Percentiles rank a stretch among this genome's conserved stretches.
These are phyloP conservation scores for Musa beccarii DNA, from an alignment of 176 grass and related monocot species.

Conservation along the genomic window DNA sequence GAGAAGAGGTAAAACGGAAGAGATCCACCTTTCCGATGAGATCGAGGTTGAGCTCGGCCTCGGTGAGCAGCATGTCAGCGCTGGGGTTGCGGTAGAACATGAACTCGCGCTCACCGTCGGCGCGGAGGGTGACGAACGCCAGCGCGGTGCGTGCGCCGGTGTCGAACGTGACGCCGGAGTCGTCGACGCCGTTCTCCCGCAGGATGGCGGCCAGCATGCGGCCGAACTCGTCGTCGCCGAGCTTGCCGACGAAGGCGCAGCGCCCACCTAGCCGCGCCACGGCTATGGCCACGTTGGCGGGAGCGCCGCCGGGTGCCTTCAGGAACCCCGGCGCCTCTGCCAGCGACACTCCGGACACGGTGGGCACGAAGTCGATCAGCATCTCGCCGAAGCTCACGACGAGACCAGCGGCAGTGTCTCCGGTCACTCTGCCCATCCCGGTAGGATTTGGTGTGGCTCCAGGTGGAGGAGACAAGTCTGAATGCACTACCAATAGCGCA, in stretches of 20 bases:
- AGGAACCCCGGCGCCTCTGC: slow-evolving; percentile 87
- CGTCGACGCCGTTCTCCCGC: slow-evolving; percentile 78
- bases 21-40: slow-evolving; percentile 37
- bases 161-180: slow-evolving; percentile 71
- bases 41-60: slow-evolving; percentile 75
- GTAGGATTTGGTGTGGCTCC: too few relatives aligned
- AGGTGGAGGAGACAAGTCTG: too few relatives aligned
- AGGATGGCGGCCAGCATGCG: slow-evolving; percentile 90
- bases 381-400: slow-evolving; percentile 97
- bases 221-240: slow-evolving; percentile 97
- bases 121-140: slow-evolving; percentile 93
- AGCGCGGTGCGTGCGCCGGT: slow-evolving; percentile 78
- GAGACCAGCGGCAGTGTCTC: slow-evolving; percentile 3
- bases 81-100: slow-evolving; percentile 99
- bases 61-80: slow-evolving; percentile 95
- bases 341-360: slow-evolving; percentile 72
- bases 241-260: slow-evolving; percentile 85
- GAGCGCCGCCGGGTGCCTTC: slow-evolving; percentile 82
- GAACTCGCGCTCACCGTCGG: slow-evolving; percentile 93
- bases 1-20: too few relatives aligned
- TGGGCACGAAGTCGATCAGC: slow-evolving; percentile 98
- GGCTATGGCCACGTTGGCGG: slow-evolving; percentile 93
- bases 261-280: slow-evolving; percentile 67
- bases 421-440: too few relatives aligned
- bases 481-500: too few relatives aligned